These are phyloP conservation scores for Metschnikowia rubicola DNA, from an alignment of 805 yeast genomes.

Conservation along the genomic window DNA sequence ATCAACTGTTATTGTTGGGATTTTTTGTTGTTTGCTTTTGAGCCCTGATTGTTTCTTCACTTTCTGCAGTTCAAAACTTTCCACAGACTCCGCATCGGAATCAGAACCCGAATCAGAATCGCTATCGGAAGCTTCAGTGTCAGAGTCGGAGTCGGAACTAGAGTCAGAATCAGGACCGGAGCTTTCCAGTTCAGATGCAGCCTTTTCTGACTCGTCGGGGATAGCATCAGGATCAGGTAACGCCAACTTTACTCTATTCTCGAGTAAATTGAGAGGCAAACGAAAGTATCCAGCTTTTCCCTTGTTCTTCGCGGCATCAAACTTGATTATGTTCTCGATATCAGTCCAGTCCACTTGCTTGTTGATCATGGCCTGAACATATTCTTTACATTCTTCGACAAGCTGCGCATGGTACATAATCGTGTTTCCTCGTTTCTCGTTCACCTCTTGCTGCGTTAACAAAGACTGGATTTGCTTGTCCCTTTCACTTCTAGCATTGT, in stretches of 20 bases:
- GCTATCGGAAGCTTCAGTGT: slow-evolving; percentile 30
- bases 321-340: slow-evolving; percentile 68
- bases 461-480: slow-evolving; percentile 65
- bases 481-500: slow-evolving; percentile 73
- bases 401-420: slow-evolving; percentile 65
- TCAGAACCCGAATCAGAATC: slow-evolving; percentile 29
- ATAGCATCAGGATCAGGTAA: slow-evolving; percentile 49
- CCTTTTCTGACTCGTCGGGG: slow-evolving; percentile 7
- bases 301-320: slow-evolving; percentile 67
- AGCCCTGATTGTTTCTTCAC: slow-evolving; percentile 12
- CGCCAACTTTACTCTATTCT: slow-evolving; percentile 59
- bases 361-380: slow-evolving; percentile 63
- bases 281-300: slow-evolving; percentile 58
- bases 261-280: slow-evolving; percentile 65
- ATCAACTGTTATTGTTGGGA: slow-evolving; percentile 44
- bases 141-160: slow-evolving; percentile 24
- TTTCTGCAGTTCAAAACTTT: slow-evolving; percentile 12
- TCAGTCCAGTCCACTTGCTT: slow-evolving; percentile 95
- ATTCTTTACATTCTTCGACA: slow-evolving; percentile 67
- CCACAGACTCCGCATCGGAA: slow-evolving; percentile 10
- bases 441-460: slow-evolving; percentile 56
- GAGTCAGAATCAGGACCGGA: slow-evolving; percentile 16
- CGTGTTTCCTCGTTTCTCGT: slow-evolving; percentile 67
- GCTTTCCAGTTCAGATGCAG: slow-evolving; percentile 9
- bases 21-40: slow-evolving; percentile 12